Evolutionary conservation across 352 stramenopile species (phyloP).

Genomic region (Globisporangium viniferum): DNA sequence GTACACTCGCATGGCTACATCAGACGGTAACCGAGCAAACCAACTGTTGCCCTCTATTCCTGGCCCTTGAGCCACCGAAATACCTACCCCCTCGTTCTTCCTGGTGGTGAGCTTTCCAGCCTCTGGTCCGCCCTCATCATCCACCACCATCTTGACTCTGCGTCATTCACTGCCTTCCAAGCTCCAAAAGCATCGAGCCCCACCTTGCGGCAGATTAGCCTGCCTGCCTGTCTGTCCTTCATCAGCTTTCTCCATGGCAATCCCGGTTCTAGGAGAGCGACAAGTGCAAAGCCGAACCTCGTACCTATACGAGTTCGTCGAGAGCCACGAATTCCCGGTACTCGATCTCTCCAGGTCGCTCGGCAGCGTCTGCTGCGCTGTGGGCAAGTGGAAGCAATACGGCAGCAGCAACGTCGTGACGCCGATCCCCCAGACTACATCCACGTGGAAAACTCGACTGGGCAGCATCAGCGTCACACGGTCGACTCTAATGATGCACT

Average conservation of each 20-base stretch:
- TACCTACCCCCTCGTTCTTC: too few relatives aligned
- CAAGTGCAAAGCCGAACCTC: not conserved
- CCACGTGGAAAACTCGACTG: not conserved
- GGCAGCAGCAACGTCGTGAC: not conserved
- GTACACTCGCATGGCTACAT: not conserved
- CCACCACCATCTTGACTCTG: too few relatives aligned
- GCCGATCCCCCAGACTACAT: not conserved
- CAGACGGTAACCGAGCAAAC: too few relatives aligned
- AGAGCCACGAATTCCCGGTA: slow-evolving; percentile 8
- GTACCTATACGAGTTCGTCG: slow-evolving; percentile 18
- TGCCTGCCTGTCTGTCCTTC: too few relatives aligned
- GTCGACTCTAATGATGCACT: not conserved
- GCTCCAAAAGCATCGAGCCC: not conserved
- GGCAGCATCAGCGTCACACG: not conserved
- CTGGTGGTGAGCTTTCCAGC: too few relatives aligned
- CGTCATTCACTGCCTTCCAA: not conserved
- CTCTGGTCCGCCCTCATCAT: too few relatives aligned
- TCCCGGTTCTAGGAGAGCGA: not conserved
- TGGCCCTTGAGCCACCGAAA: too few relatives aligned
- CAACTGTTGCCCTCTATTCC: too few relatives aligned
- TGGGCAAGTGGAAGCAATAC: not conserved
- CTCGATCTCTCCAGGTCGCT: slow-evolving; percentile 14
- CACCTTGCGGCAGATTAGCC: not conserved
- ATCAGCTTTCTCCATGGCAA: not conserved
- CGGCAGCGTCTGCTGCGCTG: slow-evolving; percentile 4